Evolutionary conservation across 805 yeast species (phyloP).

Genomic region (Ogataea pignaliae): DNA sequence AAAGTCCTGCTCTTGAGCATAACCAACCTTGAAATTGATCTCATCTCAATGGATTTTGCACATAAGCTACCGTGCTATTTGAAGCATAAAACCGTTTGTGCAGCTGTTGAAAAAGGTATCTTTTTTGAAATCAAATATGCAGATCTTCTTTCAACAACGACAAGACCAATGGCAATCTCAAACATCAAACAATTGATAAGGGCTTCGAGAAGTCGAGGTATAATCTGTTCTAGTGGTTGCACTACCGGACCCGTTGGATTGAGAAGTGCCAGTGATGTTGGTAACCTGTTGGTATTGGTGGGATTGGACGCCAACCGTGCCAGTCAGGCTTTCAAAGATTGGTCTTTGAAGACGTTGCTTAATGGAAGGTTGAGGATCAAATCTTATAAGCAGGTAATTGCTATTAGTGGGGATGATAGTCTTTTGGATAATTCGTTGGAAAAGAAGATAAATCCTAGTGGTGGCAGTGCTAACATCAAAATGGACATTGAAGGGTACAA

Average conservation of each 20-base stretch:
- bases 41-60: conserved; percentile 68
- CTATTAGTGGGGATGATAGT: conserved; percentile 45
- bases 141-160: conserved; percentile 32
- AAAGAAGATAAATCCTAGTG: conserved; percentile 10
- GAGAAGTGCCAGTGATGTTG: conserved; percentile 66
- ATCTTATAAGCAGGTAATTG: conserved; percentile 74
- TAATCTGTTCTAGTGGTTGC: conserved; percentile 79
- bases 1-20: conserved; percentile 72
- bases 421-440: conserved; percentile 25
- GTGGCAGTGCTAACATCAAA: conserved; percentile 11
- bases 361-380: conserved; percentile 71
- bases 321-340: conserved; percentile 50
- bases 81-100: conserved; percentile 78
- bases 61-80: conserved; percentile 68
- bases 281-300: conserved; percentile 58
- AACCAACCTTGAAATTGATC: conserved; percentile 72
- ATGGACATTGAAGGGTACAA: conserved; percentile 14
- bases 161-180: conserved; percentile 58
- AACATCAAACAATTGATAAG: conserved; percentile 73
- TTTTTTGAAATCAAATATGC: conserved; percentile 75
- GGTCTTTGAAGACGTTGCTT: conserved; percentile 60
- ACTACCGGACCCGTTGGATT: conserved; percentile 36
- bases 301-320: conserved; percentile 69
- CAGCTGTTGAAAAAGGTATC: conserved; percentile 79
- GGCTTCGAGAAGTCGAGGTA: conserved; percentile 76